phyloP scores from a whole-genome alignment of 495 filamentous ascomycete genomes.

The Endocarpon pusillum region DNA sequence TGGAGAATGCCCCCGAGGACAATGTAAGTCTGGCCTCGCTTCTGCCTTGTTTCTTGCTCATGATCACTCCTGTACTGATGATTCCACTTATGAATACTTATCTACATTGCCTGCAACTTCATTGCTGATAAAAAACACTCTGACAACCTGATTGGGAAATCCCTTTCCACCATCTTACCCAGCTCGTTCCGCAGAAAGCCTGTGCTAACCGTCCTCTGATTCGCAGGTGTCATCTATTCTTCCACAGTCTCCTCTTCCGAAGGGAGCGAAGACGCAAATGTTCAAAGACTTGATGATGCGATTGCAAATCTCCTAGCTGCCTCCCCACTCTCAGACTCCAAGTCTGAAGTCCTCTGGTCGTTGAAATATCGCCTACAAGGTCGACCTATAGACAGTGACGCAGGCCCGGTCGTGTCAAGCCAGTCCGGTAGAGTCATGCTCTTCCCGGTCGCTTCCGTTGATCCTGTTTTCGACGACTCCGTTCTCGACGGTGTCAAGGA shows the following conservation, averaged over 20 bases:
- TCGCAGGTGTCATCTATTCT: slow-evolving; percentile 53
- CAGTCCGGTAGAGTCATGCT: slow-evolving; percentile 15
- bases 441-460: slow-evolving; percentile 38
- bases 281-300: slow-evolving; percentile 31
- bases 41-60: slow-evolving; percentile 5
- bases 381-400: slow-evolving; percentile 11
- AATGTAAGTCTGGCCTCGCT: slow-evolving; percentile 53
- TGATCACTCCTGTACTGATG: slow-evolving; percentile 41
- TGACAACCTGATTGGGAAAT: slow-evolving; percentile 68
- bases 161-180: slow-evolving; percentile 10
- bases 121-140: slow-evolving; percentile 66
- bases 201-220: slow-evolving; percentile 26
- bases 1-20: slow-evolving; percentile 68
- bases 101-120: slow-evolving; percentile 94
- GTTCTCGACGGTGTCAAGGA: slow-evolving; percentile 40
- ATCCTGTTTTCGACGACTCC: slow-evolving; percentile 53
- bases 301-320: slow-evolving; percentile 34
- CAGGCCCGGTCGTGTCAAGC: slow-evolving; percentile 4
- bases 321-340: slow-evolving; percentile 14
- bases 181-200: slow-evolving; percentile 5
- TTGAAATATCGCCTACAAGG: slow-evolving; percentile 45
- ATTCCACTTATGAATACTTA: slow-evolving; percentile 71
- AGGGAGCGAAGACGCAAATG: slow-evolving; percentile 18
- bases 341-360: slow-evolving; percentile 36
- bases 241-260: slow-evolving; percentile 28